Conservation (phyloP, 192 early-diverging fungal species). For the Gigaspora rosea region DNA sequence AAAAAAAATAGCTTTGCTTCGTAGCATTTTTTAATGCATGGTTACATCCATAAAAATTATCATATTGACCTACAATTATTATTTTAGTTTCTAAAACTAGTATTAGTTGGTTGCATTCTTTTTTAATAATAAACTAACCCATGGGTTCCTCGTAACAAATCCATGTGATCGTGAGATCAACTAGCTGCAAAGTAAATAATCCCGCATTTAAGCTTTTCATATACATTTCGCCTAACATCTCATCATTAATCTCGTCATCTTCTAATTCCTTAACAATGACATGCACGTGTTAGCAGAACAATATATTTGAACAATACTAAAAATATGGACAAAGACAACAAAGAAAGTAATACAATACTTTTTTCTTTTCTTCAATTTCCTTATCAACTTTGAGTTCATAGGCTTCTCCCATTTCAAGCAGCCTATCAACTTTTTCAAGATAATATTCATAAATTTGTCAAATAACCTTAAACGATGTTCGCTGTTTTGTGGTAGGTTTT, state of each 20-base stretch:
- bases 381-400: conserved; percentile 67
- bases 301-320: neutral
- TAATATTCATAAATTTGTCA: conserved; percentile 81
- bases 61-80: neutral
- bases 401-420: conserved; percentile 73
- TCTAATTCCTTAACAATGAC: conserved; percentile 32
- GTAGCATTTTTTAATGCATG: too few species aligned
- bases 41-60: too few species aligned
- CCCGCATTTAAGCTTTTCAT: conserved; percentile 73
- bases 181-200: conserved; percentile 76
- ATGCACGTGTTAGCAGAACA: too few species aligned
- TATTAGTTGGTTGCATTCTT: neutral
- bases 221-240: conserved; percentile 66
- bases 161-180: conserved; percentile 69
- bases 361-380: conserved; percentile 53
- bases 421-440: conserved; percentile 80
- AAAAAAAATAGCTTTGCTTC: neutral
- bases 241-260: conserved; percentile 58
- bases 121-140: conserved; percentile 21
- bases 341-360: conserved; percentile 20
- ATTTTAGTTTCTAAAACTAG: neutral
- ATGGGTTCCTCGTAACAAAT: conserved; percentile 57
- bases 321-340: neutral
- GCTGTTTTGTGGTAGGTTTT: conserved; percentile 58
- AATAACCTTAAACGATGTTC: conserved; percentile 71